Conservation (phyloP, 2,329 filamentous ascomycete species). For the Colletotrichum sp. region DNA sequence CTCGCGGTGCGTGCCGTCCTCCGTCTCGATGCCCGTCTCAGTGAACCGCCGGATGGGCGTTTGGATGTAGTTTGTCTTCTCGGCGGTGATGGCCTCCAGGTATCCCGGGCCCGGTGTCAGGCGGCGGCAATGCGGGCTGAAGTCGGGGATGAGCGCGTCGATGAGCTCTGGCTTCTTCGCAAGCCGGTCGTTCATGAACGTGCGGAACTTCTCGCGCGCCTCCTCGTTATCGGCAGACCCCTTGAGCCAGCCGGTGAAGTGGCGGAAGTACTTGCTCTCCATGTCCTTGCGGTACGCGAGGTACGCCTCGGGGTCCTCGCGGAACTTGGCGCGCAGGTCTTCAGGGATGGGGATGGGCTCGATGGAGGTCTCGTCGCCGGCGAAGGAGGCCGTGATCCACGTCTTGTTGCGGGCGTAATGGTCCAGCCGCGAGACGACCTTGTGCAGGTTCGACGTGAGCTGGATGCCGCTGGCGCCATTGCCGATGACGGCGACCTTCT, state of each 20-base stretch:
- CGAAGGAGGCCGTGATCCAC: slow-evolving; percentile 71
- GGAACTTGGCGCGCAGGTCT: slow-evolving; percentile 61
- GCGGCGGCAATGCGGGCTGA: slow-evolving; percentile 67
- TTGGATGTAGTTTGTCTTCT: slow-evolving; percentile 67
- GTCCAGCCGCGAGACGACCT: slow-evolving; percentile 55
- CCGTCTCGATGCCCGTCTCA: slow-evolving; percentile 62
- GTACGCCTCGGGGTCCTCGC: slow-evolving; percentile 65
- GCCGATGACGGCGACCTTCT: slow-evolving; percentile 65
- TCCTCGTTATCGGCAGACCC: slow-evolving; percentile 53
- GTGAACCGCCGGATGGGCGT: slow-evolving; percentile 64
- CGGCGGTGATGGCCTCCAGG: slow-evolving; percentile 65
- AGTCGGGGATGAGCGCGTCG: slow-evolving; percentile 63
- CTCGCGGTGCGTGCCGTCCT: slow-evolving; percentile 58
- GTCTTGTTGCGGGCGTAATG: slow-evolving; percentile 70
- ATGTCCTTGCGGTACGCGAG: slow-evolving; percentile 61
- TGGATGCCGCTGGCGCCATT: slow-evolving; percentile 68
- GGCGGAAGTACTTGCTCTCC: slow-evolving; percentile 67
- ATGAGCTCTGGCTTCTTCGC: slow-evolving; percentile 59
- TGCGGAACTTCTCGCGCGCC: slow-evolving; percentile 49
- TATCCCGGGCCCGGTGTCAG: slow-evolving; percentile 72
- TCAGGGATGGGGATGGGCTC: slow-evolving; percentile 59
- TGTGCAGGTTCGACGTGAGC: slow-evolving; percentile 57
- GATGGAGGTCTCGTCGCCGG: slow-evolving; percentile 57
- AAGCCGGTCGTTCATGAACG: slow-evolving; percentile 60
- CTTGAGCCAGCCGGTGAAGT: slow-evolving; percentile 59